These are phyloP conservation scores for Amanita muscaria DNA, from an alignment of 768 basidiomycete genomes.

Conservation along the genomic window DNA sequence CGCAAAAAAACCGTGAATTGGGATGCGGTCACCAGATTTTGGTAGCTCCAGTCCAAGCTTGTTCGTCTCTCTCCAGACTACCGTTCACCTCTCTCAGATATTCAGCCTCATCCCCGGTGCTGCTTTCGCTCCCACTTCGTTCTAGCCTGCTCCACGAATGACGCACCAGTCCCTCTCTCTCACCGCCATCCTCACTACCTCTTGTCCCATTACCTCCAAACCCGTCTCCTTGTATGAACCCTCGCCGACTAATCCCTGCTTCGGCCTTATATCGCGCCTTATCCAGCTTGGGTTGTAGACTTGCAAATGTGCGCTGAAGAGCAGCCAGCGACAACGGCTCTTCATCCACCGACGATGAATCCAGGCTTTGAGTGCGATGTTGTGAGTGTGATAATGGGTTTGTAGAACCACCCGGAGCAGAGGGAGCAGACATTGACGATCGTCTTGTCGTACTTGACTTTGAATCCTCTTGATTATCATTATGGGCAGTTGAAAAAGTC, in stretches of 20 bases:
- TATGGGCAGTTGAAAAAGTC: neutral
- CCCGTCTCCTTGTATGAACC: slow-evolving; percentile 38
- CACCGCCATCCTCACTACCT: slow-evolving; percentile 29
- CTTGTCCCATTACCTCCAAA: slow-evolving; percentile 16
- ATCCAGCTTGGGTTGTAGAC: slow-evolving; percentile 43
- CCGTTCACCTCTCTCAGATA: neutral
- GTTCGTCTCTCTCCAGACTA: no score
- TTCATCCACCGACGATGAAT: slow-evolving; percentile 26
- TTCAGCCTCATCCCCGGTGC: slow-evolving; percentile 9
- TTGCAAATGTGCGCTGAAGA: slow-evolving; percentile 26
- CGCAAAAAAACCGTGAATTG: no score
- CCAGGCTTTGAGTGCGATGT: neutral
- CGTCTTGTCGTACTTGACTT: neutral
- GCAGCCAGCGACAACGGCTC: slow-evolving; percentile 32
- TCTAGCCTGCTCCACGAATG: neutral
- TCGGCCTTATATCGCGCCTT: slow-evolving; percentile 65
- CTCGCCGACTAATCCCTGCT: slow-evolving; percentile 53
- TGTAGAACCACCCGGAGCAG: neutral
- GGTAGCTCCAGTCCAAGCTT: no score
- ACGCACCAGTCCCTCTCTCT: slow-evolving; percentile 8
- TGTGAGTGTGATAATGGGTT: neutral
- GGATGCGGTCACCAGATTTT: no score
- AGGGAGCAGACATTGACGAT: neutral
- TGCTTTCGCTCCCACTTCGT: slow-evolving; percentile 6
- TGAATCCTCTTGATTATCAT: no score